A percentile compares a stretch with the other conserved stretches of the same genome.
phyloP scores from a whole-genome alignment of 1,284 basidiomycete species.

The Trametes hirsuta region DNA sequence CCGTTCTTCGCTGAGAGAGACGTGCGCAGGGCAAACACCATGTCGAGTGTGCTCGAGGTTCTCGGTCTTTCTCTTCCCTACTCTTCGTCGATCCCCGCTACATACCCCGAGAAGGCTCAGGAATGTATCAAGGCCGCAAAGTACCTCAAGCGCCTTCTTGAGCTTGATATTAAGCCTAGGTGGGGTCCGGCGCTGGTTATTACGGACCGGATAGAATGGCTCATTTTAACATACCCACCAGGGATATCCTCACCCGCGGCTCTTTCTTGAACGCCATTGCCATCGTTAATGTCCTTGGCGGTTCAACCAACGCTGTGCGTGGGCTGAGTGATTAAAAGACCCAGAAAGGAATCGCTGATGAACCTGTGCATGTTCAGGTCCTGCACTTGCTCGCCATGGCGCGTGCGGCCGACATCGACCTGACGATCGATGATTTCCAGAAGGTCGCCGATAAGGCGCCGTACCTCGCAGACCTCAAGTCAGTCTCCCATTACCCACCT shows the following conservation, averaged over 20 bases:
- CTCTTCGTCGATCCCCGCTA: constrained; percentile 84
- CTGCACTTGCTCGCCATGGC: constrained; percentile 95
- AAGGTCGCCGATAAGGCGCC: constrained; percentile 85
- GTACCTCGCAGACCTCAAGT: constrained; percentile 94
- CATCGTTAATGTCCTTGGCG: constrained; percentile 83
- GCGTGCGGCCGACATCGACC: constrained; percentile 83
- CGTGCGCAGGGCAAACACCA: constrained; percentile 71
- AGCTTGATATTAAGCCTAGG: constrained; percentile 87
- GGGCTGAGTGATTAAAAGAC: neutral
- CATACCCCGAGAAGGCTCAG: constrained; percentile 81
- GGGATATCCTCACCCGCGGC: constrained; percentile 88
- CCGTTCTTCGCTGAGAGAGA: neutral
- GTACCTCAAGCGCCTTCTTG: constrained; percentile 83
- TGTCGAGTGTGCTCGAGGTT: constrained; percentile 89
- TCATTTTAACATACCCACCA: constrained; percentile 26
- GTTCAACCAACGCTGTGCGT: constrained; percentile 89
- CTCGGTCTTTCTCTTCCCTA: constrained; percentile 92
- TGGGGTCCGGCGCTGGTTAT: constrained; percentile 25
- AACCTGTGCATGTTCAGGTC: constrained; percentile 49
- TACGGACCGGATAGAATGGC: neutral
- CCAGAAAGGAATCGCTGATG: neutral
- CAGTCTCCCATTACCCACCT: constrained; percentile 7
- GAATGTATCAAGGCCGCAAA: constrained; percentile 86
- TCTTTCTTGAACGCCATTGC: constrained; percentile 94
- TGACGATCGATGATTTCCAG: constrained; percentile 96